Evolutionary conservation across 768 basidiomycete genomes (phyloP).

Genomic region (Pluteus cervinus): DNA sequence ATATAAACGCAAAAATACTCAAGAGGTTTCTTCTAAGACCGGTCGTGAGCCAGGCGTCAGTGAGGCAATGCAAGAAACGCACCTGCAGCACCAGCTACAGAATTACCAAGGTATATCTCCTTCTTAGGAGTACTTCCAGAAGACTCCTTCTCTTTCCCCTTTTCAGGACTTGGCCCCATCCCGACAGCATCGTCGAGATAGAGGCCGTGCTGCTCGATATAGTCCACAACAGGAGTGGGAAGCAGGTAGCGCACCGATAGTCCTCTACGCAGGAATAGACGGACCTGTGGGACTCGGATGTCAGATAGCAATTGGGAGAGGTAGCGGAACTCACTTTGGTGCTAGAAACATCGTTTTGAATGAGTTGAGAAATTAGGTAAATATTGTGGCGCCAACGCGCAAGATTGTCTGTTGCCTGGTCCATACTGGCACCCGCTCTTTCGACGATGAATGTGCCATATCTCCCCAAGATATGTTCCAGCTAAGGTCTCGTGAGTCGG

Average conservation of each 20-base stretch:
- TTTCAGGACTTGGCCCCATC: constrained; percentile 24
- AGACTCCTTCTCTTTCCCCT: constrained; percentile 27
- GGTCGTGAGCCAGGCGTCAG: no score
- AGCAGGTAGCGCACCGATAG: constrained; percentile 86
- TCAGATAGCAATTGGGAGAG: background rate
- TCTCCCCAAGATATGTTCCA: constrained; percentile 92
- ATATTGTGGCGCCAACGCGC: constrained; percentile 80
- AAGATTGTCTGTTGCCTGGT: constrained; percentile 70
- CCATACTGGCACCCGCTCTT: constrained; percentile 89
- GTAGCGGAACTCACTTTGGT: constrained; percentile 58
- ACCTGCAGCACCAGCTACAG: no score
- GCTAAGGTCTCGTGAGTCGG: constrained; percentile 34
- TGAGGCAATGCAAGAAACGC: no score
- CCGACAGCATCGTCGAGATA: constrained; percentile 56
- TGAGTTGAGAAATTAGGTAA: constrained; percentile 87
- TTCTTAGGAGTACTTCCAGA: constrained; percentile 22
- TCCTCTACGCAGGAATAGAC: constrained; percentile 72
- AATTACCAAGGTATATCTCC: no score
- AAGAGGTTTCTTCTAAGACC: no score
- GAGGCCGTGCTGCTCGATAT: constrained; percentile 82
- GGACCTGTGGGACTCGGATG: constrained; percentile 32
- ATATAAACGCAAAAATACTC: no score
- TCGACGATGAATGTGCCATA: constrained; percentile 96
- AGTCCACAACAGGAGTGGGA: constrained; percentile 86
- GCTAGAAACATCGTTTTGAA: constrained; percentile 95